Conservation (phyloP, 2,329 filamentous ascomycete species). For the Epichloe gansuensis region DNA sequence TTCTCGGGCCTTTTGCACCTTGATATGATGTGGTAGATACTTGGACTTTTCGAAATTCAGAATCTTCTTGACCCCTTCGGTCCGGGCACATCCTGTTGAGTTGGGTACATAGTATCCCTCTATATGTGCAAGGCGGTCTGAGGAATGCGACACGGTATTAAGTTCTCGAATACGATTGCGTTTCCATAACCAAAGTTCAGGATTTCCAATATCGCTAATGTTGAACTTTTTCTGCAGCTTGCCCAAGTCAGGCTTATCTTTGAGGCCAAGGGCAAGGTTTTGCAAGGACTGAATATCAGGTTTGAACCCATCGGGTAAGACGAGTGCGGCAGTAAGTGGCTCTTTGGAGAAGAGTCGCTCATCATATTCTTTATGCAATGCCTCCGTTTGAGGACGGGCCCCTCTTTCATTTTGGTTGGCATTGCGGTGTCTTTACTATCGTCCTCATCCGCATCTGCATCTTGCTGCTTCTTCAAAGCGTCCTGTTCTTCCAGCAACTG, state of each 20-base stretch:
- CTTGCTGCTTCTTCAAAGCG: slow-evolving; percentile 44
- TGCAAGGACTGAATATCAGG: slow-evolving; percentile 35
- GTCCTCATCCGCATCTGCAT: slow-evolving; percentile 26
- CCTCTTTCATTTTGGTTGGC: slow-evolving; percentile 17
- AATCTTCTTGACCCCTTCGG: slow-evolving; percentile 90
- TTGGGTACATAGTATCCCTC: slow-evolving; percentile 75
- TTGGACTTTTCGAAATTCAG: slow-evolving; percentile 96
- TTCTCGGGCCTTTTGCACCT: slow-evolving; percentile 82
- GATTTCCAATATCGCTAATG: slow-evolving; percentile 32
- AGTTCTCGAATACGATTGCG: slow-evolving; percentile 44
- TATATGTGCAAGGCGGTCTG: slow-evolving; percentile 30
- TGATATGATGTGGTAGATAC: slow-evolving; percentile 94
- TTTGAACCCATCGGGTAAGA: slow-evolving; percentile 31
- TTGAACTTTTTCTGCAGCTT: slow-evolving; percentile 38
- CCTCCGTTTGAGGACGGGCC: slow-evolving; percentile 16
- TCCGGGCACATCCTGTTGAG: slow-evolving; percentile 71
- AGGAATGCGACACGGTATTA: slow-evolving; percentile 26
- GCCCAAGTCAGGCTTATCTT: slow-evolving; percentile 36
- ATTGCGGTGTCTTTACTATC: slow-evolving; percentile 30
- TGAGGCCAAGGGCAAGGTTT: slow-evolving; percentile 28
- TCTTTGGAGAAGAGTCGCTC: slow-evolving; percentile 38
- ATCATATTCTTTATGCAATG: slow-evolving; percentile 37
- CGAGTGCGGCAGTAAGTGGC: slow-evolving; percentile 31
- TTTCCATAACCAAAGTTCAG: slow-evolving; percentile 45
- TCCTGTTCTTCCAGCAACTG: slow-evolving; percentile 59